These are phyloP conservation scores for Fusarium albosuccineum DNA, from an alignment of 2,329 filamentous ascomycete species.

Conservation along the genomic window DNA sequence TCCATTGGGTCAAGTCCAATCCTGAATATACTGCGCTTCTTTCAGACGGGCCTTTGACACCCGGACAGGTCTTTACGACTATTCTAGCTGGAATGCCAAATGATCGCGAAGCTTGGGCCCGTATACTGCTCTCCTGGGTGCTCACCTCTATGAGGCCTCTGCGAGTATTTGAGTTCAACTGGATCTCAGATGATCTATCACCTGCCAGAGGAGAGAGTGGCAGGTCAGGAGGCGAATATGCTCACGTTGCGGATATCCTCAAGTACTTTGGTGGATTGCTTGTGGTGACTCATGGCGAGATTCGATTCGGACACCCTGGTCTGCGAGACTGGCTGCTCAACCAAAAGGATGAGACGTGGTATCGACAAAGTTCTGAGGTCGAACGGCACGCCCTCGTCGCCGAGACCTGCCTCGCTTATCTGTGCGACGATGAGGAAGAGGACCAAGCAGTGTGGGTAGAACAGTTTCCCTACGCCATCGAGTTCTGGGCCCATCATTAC, in stretches of 20 bases:
- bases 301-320: conserved; percentile 8
- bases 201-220: background rate
- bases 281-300: background rate
- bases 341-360: conserved; percentile 1
- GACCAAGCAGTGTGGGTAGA: background rate
- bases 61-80: background rate
- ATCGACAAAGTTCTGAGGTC: background rate
- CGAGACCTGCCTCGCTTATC: background rate
- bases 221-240: too few relatives aligned
- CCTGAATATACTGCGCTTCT: too few relatives aligned
- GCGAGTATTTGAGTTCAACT: background rate
- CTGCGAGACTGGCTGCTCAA: conserved; percentile 11
- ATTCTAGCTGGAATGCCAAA: background rate
- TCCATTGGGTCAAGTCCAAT: background rate
- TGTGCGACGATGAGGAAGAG: background rate
- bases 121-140: conserved; percentile 6
- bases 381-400: too few relatives aligned
- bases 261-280: conserved; percentile 3
- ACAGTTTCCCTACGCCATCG: conserved; percentile 5
- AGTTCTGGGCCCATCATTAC: conserved; percentile 13
- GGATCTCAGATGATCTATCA: background rate
- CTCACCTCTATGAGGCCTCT: conserved; percentile 4
- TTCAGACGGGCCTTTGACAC: background rate
- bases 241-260: background rate
- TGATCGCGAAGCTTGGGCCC: background rate